These are phyloP conservation scores for Protomyces macrosporus DNA, from an alignment of 1,139 yeast genomes.

Conservation along the genomic window DNA sequence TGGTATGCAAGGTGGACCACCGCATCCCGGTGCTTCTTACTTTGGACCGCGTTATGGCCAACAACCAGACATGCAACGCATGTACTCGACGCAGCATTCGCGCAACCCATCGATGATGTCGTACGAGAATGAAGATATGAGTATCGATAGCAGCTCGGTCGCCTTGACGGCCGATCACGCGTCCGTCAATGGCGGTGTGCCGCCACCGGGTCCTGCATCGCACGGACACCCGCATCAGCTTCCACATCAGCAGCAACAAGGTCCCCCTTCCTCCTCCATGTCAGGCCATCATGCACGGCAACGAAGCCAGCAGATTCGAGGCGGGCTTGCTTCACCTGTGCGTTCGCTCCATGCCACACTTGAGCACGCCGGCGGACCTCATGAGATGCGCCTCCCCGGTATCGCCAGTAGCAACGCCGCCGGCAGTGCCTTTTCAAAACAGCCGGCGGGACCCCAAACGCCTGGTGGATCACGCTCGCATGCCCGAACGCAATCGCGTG, in stretches of 20 bases:
- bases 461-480: conserved; percentile 18
- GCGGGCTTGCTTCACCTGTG: background rate
- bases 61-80: conserved; percentile 22
- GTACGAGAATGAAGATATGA: conserved; percentile 17
- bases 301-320: background rate
- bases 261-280: background rate
- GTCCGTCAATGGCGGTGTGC: conserved; percentile 1
- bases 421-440: background rate
- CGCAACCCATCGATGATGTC: conserved; percentile 24
- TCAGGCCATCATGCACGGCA: background rate
- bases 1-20: background rate
- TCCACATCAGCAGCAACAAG: background rate
- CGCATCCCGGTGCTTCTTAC: background rate
- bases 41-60: conserved; percentile 18
- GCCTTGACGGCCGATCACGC: conserved; percentile 7
- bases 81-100: conserved; percentile 14
- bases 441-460: conserved; percentile 3
- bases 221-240: background rate
- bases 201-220: background rate
- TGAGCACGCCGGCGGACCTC: background rate
- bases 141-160: conserved; percentile 10
- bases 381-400: background rate
- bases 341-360: background rate
- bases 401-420: background rate
- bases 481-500: conserved; percentile 1